Conservation (phyloP, 2,329 filamentous ascomycete genomes). For the Monosporascus ibericus region DNA sequence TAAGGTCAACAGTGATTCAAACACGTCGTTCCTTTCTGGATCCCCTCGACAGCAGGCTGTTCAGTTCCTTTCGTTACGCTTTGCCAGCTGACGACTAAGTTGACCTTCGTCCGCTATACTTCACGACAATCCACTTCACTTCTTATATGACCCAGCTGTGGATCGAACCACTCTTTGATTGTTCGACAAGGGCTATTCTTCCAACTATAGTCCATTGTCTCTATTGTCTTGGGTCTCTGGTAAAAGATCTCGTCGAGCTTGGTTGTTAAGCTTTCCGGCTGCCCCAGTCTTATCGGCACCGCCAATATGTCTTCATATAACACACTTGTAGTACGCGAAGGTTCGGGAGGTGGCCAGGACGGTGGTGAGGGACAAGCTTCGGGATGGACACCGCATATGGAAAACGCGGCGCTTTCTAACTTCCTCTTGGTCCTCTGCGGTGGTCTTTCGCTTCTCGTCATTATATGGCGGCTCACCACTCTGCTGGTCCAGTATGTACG, state of each 20-base stretch:
- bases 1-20: constrained; percentile 4
- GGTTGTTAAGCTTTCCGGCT: neutral
- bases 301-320: constrained; percentile 3
- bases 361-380: constrained; percentile 16
- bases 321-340: constrained; percentile 1
- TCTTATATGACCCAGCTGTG: constrained; percentile 5
- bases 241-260: neutral
- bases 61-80: constrained; percentile 8
- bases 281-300: neutral
- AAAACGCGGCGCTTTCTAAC: constrained; percentile 51
- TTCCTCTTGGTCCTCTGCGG: constrained; percentile 61
- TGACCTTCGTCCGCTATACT: constrained; percentile 13
- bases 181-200: neutral
- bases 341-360: neutral
- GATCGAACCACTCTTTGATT: constrained; percentile 4
- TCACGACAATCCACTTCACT: constrained; percentile 3
- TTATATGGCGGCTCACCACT: constrained; percentile 60
- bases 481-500: constrained; percentile 63
- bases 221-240: neutral
- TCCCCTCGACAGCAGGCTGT: constrained; percentile 18
- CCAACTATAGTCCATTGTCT: neutral
- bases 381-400: constrained; percentile 29
- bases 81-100: constrained; percentile 11
- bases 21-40: neutral
- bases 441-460: constrained; percentile 54